Percentiles rank a stretch among this genome's conserved stretches.
Evolutionary conservation across 805 yeast species (phyloP).

Genomic region (Ogataea ramenticola): DNA sequence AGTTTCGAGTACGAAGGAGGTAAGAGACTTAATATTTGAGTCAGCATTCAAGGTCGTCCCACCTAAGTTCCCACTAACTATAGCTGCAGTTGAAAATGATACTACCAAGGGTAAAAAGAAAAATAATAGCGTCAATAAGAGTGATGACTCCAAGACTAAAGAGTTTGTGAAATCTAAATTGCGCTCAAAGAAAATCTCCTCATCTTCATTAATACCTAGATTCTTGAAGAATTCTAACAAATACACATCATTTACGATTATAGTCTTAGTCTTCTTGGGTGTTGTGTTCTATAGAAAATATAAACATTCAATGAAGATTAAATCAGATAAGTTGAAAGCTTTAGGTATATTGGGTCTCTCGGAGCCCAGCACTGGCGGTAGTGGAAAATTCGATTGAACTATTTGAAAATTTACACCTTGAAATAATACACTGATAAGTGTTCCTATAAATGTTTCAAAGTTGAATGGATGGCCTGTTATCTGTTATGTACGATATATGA

Average conservation of each 20-base stretch:
- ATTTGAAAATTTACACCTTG: too few species aligned
- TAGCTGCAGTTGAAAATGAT: background rate
- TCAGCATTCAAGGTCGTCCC: background rate
- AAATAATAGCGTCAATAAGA: too few species aligned
- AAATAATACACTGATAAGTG: too few species aligned
- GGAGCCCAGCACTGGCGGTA: background rate
- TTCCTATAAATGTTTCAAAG: too few species aligned
- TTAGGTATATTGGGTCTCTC: background rate
- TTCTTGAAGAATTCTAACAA: background rate
- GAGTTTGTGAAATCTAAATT: background rate
- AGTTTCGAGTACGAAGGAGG: background rate
- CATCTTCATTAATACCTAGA: background rate
- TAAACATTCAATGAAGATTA: background rate
- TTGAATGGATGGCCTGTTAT: too few species aligned
- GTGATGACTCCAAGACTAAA: too few species aligned
- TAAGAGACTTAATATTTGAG: conserved; percentile 3
- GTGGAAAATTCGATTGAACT: background rate
- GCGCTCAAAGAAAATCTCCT: background rate
- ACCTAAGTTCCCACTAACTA: background rate
- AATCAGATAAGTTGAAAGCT: background rate
- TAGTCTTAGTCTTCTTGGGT: background rate
- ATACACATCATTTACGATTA: background rate
- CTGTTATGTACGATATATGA: too few species aligned
- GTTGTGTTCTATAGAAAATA: background rate
- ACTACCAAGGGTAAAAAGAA: background rate